phyloP scores from a whole-genome alignment of 148 eudicot genomes.

The Fagopyrum homotropicum region DNA sequence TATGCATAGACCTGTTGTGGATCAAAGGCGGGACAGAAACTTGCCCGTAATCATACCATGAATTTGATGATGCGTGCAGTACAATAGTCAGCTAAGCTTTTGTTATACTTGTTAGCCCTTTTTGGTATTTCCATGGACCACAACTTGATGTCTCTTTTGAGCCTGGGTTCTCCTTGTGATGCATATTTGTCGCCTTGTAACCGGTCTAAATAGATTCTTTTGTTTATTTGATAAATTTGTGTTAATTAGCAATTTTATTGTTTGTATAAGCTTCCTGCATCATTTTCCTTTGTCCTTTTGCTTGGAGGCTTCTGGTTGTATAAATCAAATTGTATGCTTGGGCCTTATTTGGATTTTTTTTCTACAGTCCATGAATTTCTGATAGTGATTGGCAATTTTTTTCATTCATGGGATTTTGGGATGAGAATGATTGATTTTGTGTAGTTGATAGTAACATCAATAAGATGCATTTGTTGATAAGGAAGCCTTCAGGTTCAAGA shows the following conservation, averaged over 20 bases:
- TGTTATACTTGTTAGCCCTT: too few relatives aligned
- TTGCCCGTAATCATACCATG: not conserved
- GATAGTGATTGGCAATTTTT: not conserved
- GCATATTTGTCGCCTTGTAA: not conserved
- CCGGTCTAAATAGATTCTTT: not conserved
- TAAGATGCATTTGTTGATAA: too few relatives aligned
- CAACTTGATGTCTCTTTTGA: too few relatives aligned
- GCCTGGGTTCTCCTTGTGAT: too few relatives aligned
- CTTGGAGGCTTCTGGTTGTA: slow-evolving; percentile 11
- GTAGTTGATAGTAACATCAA: too few relatives aligned
- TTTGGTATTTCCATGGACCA: too few relatives aligned
- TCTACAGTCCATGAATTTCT: not conserved
- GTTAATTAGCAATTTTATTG: not conserved
- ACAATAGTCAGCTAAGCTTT: too few relatives aligned
- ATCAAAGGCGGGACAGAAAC: not conserved
- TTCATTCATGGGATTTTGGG: slow-evolving; percentile 6
- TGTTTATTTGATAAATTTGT: not conserved
- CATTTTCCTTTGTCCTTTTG: not conserved
- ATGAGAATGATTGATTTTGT: not conserved
- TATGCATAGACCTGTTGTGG: too few relatives aligned
- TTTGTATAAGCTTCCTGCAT: not conserved
- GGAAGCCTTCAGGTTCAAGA: too few relatives aligned
- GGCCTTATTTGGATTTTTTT: not conserved
- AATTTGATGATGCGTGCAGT: too few relatives aligned
- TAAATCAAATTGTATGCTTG: not conserved